phyloP scores from a whole-genome alignment of 495 filamentous ascomycete species.

The Lepraria neglecta region DNA sequence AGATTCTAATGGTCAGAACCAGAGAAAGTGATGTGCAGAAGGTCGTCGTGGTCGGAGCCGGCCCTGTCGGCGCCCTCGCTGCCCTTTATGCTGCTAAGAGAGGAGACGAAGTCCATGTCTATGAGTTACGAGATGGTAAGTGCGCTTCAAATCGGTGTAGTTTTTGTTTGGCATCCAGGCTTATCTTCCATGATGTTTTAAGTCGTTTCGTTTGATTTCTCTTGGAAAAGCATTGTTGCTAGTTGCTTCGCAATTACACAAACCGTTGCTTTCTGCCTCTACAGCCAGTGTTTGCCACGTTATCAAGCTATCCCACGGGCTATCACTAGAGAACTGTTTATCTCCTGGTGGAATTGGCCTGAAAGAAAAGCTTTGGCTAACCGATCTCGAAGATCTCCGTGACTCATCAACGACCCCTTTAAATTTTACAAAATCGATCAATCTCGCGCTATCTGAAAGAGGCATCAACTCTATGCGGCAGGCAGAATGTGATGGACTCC shows the following conservation, averaged over 20 bases:
- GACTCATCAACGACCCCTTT: conserved; percentile 75
- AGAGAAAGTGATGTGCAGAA: conserved; percentile 45
- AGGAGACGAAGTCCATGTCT: conserved; percentile 86
- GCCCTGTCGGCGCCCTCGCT: conserved; percentile 85
- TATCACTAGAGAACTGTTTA: background rate
- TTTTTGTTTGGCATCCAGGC: no score
- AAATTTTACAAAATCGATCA: conserved; percentile 98
- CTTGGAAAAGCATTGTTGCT: background rate
- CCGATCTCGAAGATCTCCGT: conserved; percentile 62
- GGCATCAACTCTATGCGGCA: conserved; percentile 82
- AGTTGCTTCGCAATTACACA: no score
- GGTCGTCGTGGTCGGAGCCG: conserved; percentile 79
- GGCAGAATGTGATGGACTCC: conserved; percentile 54
- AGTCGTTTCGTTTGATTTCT: background rate
- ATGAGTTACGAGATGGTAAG: conserved; percentile 87
- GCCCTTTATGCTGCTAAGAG: conserved; percentile 85
- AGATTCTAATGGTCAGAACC: conserved; percentile 17
- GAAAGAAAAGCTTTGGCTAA: background rate
- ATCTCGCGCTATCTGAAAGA: conserved; percentile 86
- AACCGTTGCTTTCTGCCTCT: no score
- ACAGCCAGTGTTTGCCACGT: background rate
- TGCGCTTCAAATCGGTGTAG: conserved; percentile 10
- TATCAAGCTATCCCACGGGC: background rate
- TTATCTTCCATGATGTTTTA: background rate
- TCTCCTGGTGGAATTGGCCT: no score